Evolutionary conservation across 306 rosid genomes (phyloP).

Genomic region (Malus asiatica): DNA sequence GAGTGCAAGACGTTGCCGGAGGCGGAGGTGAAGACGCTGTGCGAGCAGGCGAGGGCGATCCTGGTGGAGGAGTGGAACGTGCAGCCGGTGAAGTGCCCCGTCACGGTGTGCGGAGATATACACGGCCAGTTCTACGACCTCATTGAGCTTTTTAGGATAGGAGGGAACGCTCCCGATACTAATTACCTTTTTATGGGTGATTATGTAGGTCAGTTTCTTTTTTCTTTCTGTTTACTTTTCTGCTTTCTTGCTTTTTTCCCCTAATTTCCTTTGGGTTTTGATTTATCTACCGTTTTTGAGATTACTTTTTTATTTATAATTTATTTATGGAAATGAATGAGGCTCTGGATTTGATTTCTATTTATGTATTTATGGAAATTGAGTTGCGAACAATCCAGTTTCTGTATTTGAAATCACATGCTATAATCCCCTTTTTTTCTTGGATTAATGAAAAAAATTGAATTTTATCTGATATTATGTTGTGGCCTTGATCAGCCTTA

Average conservation of each 20-base stretch:
- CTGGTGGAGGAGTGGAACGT: constrained; percentile 98
- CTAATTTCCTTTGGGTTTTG: background rate
- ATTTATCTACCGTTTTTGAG: background rate
- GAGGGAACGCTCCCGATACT: constrained; percentile 89
- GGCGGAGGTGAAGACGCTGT: constrained; percentile 81
- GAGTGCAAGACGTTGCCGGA: constrained; percentile 92
- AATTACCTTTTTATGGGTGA: constrained; percentile 98
- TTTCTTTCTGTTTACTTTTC: background rate
- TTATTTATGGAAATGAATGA: background rate
- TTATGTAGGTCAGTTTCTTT: constrained; percentile 69
- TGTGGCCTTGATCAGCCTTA: background rate
- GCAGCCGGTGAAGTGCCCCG: constrained; percentile 97
- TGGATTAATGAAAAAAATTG: background rate
- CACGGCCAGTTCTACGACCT: constrained; percentile 99
- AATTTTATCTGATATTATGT: background rate
- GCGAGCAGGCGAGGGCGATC: constrained; percentile 91
- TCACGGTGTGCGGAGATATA: constrained; percentile 91
- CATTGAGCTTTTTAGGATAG: constrained; percentile 92
- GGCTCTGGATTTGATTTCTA: background rate
- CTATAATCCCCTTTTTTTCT: background rate
- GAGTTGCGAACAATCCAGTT: background rate
- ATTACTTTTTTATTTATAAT: background rate
- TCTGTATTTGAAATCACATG: background rate
- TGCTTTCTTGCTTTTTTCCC: background rate
- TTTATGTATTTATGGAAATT: too few species aligned